Conservation (phyloP, 2,329 filamentous ascomycete genomes). For the Cladophialophora chaetospira region DNA sequence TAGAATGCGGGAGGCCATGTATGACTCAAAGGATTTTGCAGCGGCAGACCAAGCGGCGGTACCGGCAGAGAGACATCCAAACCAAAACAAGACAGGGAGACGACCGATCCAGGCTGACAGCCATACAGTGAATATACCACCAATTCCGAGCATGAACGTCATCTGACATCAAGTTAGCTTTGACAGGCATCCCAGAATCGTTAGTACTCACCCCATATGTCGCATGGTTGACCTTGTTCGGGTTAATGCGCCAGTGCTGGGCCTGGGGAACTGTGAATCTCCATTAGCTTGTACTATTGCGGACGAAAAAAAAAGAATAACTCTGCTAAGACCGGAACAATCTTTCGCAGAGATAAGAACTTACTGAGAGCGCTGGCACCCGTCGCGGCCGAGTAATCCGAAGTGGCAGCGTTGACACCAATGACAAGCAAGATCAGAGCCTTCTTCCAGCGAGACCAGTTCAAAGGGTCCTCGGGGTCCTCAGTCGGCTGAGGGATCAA, state of each 20-base stretch:
- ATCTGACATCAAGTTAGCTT: too few relatives aligned
- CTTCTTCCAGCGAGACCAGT: constrained; percentile 56
- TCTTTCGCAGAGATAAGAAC: too few relatives aligned
- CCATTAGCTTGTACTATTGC: too few relatives aligned
- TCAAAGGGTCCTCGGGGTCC: constrained; percentile 56
- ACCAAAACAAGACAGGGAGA: constrained; percentile 46
- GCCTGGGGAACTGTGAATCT: constrained; percentile 52
- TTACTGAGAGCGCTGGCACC: constrained; percentile 48
- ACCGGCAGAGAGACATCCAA: constrained; percentile 35
- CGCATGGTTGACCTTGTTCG: constrained; percentile 54
- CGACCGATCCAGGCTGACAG: constrained; percentile 49
- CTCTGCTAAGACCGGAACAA: too few relatives aligned
- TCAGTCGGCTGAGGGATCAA: constrained; percentile 58
- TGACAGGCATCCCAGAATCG: too few relatives aligned
- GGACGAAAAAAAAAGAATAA: too few relatives aligned
- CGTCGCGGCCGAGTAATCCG: constrained; percentile 53
- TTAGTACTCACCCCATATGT: constrained; percentile 41
- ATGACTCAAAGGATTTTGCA: constrained; percentile 49
- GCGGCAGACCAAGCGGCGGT: constrained; percentile 47
- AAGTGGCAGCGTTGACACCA: constrained; percentile 49
- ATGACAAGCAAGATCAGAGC: constrained; percentile 53
- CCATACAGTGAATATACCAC: constrained; percentile 45
- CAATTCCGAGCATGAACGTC: constrained; percentile 53
- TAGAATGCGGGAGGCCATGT: constrained; percentile 52
- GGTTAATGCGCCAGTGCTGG: constrained; percentile 51